Conservation (phyloP, 2,329 filamentous ascomycete species). For the Pseudopyrenochaeta lycopersici region DNA sequence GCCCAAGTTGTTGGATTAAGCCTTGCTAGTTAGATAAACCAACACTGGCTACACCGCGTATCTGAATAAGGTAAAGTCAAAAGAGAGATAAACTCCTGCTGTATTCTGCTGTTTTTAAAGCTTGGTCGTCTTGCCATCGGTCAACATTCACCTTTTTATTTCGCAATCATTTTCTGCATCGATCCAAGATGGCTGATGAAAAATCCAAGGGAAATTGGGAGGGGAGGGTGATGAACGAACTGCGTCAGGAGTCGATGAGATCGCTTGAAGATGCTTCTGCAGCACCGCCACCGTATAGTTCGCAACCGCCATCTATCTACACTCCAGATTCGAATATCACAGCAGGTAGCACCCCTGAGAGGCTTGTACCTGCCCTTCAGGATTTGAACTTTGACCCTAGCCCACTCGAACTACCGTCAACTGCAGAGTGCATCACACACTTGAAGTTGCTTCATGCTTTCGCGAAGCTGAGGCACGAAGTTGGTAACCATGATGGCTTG, state of each 20-base stretch:
- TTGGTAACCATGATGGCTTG: slow-evolving; percentile 72
- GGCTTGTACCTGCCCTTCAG: neutral
- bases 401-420: slow-evolving; percentile 52
- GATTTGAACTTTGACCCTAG: slow-evolving; percentile 46
- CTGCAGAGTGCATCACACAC: slow-evolving; percentile 73
- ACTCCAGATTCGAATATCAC: neutral
- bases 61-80: too few relatives aligned
- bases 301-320: slow-evolving; percentile 4
- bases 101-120: neutral
- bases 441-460: slow-evolving; percentile 76
- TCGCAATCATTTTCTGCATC: neutral
- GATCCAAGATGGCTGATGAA: slow-evolving; percentile 4
- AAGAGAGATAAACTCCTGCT: too few relatives aligned
- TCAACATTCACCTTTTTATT: neutral
- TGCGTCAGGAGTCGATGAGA: slow-evolving; percentile 10
- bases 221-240: slow-evolving; percentile 13
- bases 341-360: neutral
- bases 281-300: slow-evolving; percentile 20
- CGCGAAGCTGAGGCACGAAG: slow-evolving; percentile 70
- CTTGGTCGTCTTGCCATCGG: neutral
- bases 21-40: too few relatives aligned
- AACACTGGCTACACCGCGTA: too few relatives aligned
- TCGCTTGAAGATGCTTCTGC: slow-evolving; percentile 7
- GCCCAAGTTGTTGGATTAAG: too few relatives aligned
- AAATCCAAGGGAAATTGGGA: slow-evolving; percentile 6